phyloP scores from a whole-genome alignment of 1,284 basidiomycete species.

The Pascua guehoae region DNA sequence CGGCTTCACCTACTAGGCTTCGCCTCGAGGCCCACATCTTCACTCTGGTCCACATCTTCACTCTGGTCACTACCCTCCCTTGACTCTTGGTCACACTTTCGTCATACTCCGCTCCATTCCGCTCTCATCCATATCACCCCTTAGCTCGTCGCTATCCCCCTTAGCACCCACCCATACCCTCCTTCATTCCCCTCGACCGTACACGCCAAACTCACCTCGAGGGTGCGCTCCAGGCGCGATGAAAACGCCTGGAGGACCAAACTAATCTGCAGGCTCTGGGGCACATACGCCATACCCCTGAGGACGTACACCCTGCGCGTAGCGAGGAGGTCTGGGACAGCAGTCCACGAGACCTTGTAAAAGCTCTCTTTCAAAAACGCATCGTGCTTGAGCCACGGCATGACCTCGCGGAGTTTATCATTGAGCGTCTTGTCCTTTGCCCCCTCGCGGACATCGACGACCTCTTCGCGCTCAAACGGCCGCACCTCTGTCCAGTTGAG shows the following conservation, averaged over 20 bases:
- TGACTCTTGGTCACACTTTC: no score
- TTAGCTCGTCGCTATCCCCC: no score
- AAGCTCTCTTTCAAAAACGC: constrained; percentile 54
- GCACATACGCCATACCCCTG: constrained; percentile 86
- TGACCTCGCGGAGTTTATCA: constrained; percentile 55
- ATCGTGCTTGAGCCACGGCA: constrained; percentile 37
- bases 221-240: constrained; percentile 65
- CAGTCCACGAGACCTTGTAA: constrained; percentile 66
- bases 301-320: constrained; percentile 76
- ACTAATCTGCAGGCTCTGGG: constrained; percentile 73
- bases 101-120: no score
- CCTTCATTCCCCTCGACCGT: neutral
- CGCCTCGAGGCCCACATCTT: no score
- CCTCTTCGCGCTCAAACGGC: neutral
- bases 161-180: no score
- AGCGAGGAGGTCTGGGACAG: constrained; percentile 88
- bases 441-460: neutral
- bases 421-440: constrained; percentile 32
- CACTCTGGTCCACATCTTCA: no score
- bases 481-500: constrained; percentile 73
- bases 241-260: constrained; percentile 88
- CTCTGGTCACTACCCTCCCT: no score
- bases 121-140: no score
- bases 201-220: constrained; percentile 62
- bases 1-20: no score